Percentiles rank a stretch among this genome's conserved stretches.
Conservation (phyloP, 345 rosid genomes). For the Dovyalis caffra region DNA sequence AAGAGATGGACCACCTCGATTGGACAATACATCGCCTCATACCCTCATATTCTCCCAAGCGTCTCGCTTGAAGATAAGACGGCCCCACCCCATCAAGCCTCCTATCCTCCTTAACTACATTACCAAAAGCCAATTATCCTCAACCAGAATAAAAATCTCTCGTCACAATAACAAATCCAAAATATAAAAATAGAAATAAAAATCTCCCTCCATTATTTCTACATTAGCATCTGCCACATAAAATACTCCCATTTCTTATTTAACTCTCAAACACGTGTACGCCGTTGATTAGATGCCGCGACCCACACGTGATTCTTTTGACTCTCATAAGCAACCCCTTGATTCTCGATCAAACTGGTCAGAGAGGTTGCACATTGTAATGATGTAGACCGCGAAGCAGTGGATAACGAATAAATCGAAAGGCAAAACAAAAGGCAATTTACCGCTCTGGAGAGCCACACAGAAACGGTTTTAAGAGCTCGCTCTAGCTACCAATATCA, state of each 20-base stretch:
- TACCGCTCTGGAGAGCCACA: conserved; percentile 6
- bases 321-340: not conserved
- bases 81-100: conserved; percentile 21
- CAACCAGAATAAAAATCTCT: not conserved
- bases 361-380: not conserved
- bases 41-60: conserved; percentile 7
- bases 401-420: conserved; percentile 2
- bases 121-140: not conserved
- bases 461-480: conserved; percentile 23
- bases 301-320: not conserved
- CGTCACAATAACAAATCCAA: not conserved
- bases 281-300: not conserved
- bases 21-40: conserved; percentile 26
- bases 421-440: not conserved
- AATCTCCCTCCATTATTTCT: not conserved
- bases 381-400: not conserved
- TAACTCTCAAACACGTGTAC: not conserved
- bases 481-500: conserved; percentile 2
- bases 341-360: not conserved
- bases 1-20: conserved; percentile 4
- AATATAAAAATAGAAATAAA: not conserved
- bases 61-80: conserved; percentile 37
- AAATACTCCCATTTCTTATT: not conserved
- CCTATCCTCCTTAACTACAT: not conserved
- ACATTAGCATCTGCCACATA: not conserved